Evolutionary conservation across 257 asterid genomes (phyloP).

Genomic region (Plantago elongata): DNA sequence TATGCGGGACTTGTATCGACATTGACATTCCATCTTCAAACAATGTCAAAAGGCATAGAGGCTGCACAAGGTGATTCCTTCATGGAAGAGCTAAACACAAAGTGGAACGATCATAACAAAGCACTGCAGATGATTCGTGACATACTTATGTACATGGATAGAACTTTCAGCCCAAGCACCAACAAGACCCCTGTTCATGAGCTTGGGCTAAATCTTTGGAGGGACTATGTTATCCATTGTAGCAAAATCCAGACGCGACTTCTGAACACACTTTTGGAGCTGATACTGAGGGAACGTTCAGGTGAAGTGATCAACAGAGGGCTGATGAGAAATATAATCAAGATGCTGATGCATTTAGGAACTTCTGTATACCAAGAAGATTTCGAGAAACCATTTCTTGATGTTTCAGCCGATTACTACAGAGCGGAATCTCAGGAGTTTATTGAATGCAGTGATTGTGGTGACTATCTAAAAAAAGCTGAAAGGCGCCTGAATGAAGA

Average conservation of each 20-base stretch:
- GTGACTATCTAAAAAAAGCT: constrained; percentile 77
- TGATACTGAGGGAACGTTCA: constrained; percentile 57
- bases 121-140: constrained; percentile 84
- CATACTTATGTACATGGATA: constrained; percentile 89
- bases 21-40: constrained; percentile 73
- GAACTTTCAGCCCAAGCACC: constrained; percentile 65
- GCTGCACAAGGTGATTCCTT: constrained; percentile 70
- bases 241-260: constrained; percentile 65
- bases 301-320: constrained; percentile 90
- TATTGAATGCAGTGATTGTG: constrained; percentile 81
- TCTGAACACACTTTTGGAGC: constrained; percentile 64
- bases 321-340: constrained; percentile 71
- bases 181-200: constrained; percentile 73
- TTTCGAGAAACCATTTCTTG: constrained; percentile 80
- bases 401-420: constrained; percentile 79
- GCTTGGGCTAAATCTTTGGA: constrained; percentile 89
- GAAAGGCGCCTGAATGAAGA: constrained; percentile 82
- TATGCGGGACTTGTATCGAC: constrained; percentile 78
- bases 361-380: constrained; percentile 74
- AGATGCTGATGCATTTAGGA: constrained; percentile 88
- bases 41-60: constrained; percentile 61
- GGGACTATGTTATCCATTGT: constrained; percentile 72
- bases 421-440: constrained; percentile 81
- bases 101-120: constrained; percentile 81
- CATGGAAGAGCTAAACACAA: constrained; percentile 74